A percentile compares a stretch with the other conserved stretches of the same genome.
phyloP scores from a whole-genome alignment of 208 protist species.

The Crithidia bombi region DNA sequence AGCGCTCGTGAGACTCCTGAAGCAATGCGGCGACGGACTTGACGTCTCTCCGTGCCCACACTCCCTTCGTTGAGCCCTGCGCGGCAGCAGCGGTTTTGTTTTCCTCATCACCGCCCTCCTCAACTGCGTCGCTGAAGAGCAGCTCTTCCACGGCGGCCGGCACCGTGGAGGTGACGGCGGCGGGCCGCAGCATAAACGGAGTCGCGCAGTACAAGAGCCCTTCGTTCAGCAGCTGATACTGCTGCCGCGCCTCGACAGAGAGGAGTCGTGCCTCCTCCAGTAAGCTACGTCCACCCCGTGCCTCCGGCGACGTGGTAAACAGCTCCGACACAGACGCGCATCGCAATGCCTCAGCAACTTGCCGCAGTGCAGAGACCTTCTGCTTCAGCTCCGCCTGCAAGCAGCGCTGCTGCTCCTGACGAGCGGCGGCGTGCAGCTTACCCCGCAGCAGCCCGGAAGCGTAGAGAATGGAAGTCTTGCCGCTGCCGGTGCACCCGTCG shows the following conservation, averaged over 20 bases:
- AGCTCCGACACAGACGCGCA: constrained; percentile 15
- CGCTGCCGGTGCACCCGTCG: constrained; percentile 68
- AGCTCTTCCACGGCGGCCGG: constrained; percentile 30
- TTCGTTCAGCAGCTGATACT: constrained; percentile 48
- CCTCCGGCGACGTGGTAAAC: constrained; percentile 17
- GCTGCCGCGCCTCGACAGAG: constrained; percentile 21
- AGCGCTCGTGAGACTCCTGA: constrained; percentile 48
- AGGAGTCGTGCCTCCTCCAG: constrained; percentile 45
- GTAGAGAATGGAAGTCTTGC: constrained; percentile 74
- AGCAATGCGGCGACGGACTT: constrained; percentile 41
- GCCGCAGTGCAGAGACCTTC: constrained; percentile 34
- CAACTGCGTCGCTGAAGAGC: constrained; percentile 11
- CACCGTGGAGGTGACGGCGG: constrained; percentile 27
- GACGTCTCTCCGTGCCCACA: constrained; percentile 27
- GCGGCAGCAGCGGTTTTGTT: not conserved
- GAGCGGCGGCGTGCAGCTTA: constrained; percentile 48
- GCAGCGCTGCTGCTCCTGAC: constrained; percentile 65
- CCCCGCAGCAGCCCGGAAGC: constrained; percentile 60
- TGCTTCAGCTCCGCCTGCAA: constrained; percentile 49
- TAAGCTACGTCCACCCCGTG: constrained; percentile 22
- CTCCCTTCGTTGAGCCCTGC: not conserved
- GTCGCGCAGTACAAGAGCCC: constrained; percentile 61
- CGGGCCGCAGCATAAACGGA: constrained; percentile 61
- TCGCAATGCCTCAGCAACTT: constrained; percentile 20
- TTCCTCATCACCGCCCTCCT: not conserved